Base-by-base conservation (phyloP, 768 basidiomycete species). In the Termitomyces sp. region DNA sequence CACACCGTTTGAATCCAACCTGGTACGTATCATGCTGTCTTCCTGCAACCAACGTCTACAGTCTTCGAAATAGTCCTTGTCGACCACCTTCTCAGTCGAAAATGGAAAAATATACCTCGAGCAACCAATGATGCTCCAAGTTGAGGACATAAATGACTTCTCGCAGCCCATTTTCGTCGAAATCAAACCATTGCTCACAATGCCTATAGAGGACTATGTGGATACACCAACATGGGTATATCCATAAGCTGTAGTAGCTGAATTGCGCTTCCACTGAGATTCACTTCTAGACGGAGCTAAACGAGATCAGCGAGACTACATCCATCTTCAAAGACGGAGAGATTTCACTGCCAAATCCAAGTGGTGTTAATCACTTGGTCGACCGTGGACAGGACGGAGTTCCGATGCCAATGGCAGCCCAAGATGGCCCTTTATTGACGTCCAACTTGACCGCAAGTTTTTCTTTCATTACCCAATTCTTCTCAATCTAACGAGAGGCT, bases 111-210 rank as follows among this genome's bases (percentile, higher is more conserved):
- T 52, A 12, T 52, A 52, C 37, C 28, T 52, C 12, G 37, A 52
- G 13, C 37, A 41, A 29, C 26, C 51, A 7, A 52, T n/a, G 12
- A 41, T 52, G n/a, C 28, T 55, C 24, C 37, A 50, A 39, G n/a
- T 45, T 15, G 50, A 51, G 15, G 58, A 55, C 10, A 33, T 56
- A 10, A 15, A 51, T 29, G 54, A 48, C 26, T 49, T 59, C 8
- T 45, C 34, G 15, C 29, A 22, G 13, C 54, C 58, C 6, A 28
- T 56, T 7, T 41, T 49, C 15, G 44, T 56, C 22, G 54, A 60
- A 20, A 55, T 60, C 33, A 51, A 60, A 22, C 58, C 58, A 26
- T 16, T 60, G 6, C 10, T 55, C 31, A 5, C 44, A 46, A 22
- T 28, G 29, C 15, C 56, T 39, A 15, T 6, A 26, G 26, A 52